These are phyloP conservation scores for Colletotrichum scovillei DNA, from an alignment of 2,329 filamentous ascomycete species.

Conservation along the genomic window DNA sequence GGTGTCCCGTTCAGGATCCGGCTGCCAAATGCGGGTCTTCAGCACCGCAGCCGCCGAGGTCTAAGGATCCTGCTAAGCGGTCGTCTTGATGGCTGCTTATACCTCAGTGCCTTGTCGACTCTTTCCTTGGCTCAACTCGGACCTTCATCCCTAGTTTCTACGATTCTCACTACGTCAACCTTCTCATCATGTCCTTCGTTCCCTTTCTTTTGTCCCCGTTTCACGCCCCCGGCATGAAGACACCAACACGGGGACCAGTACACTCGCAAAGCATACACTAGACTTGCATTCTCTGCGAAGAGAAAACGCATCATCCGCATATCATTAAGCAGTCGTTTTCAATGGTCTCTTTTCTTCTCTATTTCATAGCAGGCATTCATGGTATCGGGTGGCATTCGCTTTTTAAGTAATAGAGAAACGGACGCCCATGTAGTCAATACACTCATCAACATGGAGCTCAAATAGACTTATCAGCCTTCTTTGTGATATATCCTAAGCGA, in stretches of 20 bases:
- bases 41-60: not conserved
- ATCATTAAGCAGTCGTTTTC: not conserved
- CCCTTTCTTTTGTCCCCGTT: not conserved
- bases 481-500: not conserved
- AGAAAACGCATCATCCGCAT: not conserved
- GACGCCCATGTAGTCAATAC: not conserved
- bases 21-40: not conserved
- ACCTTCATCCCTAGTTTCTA: not conserved
- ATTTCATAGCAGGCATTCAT: not conserved
- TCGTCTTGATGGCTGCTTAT: not conserved
- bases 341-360: not conserved
- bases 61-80: not conserved
- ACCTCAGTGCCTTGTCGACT: no score
- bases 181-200: not conserved
- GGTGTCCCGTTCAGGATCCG: not conserved
- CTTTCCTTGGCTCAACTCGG: not conserved
- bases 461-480: not conserved
- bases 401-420: not conserved
- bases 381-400: not conserved
- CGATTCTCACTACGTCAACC: not conserved
- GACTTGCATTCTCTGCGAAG: slow-evolving; percentile 14
- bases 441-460: not conserved
- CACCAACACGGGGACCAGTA: not conserved
- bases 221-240: not conserved
- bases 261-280: not conserved